Conservation (phyloP, 192 early-diverging fungal species). For the Coemansia sp. region DNA sequence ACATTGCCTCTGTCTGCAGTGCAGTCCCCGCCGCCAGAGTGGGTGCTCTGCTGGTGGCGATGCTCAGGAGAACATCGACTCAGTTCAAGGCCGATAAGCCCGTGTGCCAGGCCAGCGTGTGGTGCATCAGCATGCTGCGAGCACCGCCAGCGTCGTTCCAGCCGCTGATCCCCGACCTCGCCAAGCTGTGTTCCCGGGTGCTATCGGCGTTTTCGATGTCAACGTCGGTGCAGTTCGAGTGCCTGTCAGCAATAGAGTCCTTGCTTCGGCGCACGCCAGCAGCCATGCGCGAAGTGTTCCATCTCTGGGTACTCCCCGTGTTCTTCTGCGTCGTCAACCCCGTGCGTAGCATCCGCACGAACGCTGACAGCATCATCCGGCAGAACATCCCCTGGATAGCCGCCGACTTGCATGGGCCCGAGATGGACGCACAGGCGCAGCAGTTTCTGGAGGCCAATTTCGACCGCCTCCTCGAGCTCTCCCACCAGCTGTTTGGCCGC, state of each 20-base stretch:
- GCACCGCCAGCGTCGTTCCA: constrained; percentile 11
- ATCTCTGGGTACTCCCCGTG: constrained; percentile 43
- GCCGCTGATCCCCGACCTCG: constrained; percentile 10
- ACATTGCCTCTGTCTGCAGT: constrained; percentile 14
- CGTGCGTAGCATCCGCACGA: constrained; percentile 38
- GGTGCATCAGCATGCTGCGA: constrained; percentile 30
- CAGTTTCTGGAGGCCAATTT: constrained; percentile 20
- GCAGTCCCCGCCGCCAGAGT: constrained; percentile 1
- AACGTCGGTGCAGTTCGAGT: constrained; percentile 33
- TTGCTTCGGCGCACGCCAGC: constrained; percentile 27
- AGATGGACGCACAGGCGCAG: constrained; percentile 18
- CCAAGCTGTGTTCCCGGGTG: constrained; percentile 8
- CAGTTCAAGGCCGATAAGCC: constrained; percentile 24
- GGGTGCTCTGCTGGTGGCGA: constrained; percentile 1
- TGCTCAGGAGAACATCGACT: constrained; percentile 1
- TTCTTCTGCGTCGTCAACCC: constrained; percentile 29
- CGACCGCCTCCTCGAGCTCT: constrained; percentile 11
- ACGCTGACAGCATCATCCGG: constrained; percentile 39
- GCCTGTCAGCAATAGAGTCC: constrained; percentile 35
- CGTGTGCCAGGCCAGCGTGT: constrained; percentile 26
- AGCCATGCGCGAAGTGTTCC: constrained; percentile 25
- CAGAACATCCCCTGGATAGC: constrained; percentile 51
- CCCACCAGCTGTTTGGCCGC: constrained; percentile 17
- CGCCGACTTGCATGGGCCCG: constrained; percentile 31
- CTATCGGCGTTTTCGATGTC: constrained; percentile 22